Base-by-base conservation (phyloP, 331 rosid genomes). In the Saraca asoca region DNA sequence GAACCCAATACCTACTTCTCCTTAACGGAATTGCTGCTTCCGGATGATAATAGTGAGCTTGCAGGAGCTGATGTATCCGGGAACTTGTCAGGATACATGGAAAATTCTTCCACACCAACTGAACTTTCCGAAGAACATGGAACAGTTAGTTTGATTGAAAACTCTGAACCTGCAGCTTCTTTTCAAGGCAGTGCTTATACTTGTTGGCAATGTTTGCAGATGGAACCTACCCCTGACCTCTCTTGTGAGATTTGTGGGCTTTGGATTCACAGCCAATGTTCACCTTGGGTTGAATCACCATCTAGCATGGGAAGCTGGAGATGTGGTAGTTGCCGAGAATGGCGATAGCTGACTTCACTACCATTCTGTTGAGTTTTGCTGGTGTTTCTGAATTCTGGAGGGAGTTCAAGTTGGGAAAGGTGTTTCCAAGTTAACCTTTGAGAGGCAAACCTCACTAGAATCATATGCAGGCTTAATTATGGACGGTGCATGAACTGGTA, bases 1-100 rank as follows among this genome's bases (percentile, higher is more conserved):
- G 95, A 86, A 66, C 91, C 95, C n/a, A 83, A 93, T 78, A 90
- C 97, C 59, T 77, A 79, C 71, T 93, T 93, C 77, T 80, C 94
- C 18, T 66, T 85, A 33, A 84, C 85, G 0, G 98, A 93, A 73
- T 71, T 93, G 80, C 85, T 91, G 54, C 85, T 60, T 66, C 70
- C 86, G 62, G 94, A 82, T 65, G 91, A 79, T 31, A 62, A 46
- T 14, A 59, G 51, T 53, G 72, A 64, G 61, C 77, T 69, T 44
- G 82, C 77, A 54, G 96, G 82, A 41, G 83, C 45, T 62, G 84
- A 78, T 74, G 35, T 72, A 35, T 68, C 88, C 34, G 85, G 41
- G 62, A 85, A 87, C 37, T 70, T 64, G 19, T 66, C 82, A 12
- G 91, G 71, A 37, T 80, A 71, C 72, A 29, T 68, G 69, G 88